These are phyloP conservation scores for Nepenthes gracilis DNA, from an alignment of 148 eudicot species.

Conservation along the genomic window DNA sequence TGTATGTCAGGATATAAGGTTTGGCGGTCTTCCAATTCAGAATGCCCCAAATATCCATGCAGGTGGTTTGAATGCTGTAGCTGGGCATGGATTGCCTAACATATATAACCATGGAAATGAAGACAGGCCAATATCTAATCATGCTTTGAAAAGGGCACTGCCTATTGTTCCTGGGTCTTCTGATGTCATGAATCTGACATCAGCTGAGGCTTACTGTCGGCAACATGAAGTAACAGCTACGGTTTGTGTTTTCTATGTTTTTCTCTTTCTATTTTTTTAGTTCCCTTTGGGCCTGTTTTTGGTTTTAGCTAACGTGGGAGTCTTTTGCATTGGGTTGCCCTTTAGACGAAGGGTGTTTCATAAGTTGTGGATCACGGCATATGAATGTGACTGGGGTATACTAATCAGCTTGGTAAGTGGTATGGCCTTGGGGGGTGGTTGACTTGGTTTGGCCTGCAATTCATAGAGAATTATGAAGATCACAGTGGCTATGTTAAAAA, in stretches of 20 bases:
- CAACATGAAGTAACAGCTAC: conserved; percentile 89
- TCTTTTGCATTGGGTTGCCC: no score
- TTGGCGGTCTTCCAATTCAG: conserved; percentile 37
- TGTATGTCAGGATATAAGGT: conserved; percentile 45
- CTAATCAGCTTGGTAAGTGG: no score
- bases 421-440: no score
- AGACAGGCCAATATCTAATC: conserved; percentile 38
- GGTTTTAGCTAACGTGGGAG: no score
- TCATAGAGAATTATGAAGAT: no score
- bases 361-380: no score
- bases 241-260: conserved; percentile 31
- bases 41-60: conserved; percentile 32
- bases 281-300: not conserved
- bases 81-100: conserved; percentile 40
- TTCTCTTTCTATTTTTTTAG: not conserved
- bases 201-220: conserved; percentile 71
- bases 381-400: no score
- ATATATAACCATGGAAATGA: conserved; percentile 39
- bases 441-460: no score
- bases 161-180: conserved; percentile 38
- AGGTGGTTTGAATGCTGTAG: conserved; percentile 24
- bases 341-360: no score
- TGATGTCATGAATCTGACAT: conserved; percentile 37
- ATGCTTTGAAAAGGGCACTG: conserved; percentile 44
- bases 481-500: no score